Base-by-base conservation (phyloP, 1,284 basidiomycete species). In the Wallemia hederae region DNA sequence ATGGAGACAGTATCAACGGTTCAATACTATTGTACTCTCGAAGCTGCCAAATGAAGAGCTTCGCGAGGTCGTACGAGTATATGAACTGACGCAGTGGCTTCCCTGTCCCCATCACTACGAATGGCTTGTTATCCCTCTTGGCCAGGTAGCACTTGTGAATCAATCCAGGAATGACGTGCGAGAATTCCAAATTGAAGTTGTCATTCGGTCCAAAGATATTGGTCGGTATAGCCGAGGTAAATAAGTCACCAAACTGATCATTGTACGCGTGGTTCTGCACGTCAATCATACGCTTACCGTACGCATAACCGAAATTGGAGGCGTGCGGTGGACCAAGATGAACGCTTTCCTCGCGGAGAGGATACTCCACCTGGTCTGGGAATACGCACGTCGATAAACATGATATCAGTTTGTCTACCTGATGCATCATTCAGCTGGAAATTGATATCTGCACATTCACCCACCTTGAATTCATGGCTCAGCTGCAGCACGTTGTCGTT, bases 211-310 rank as follows among this genome's bases (percentile, higher is more conserved):
- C 87, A 67, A 90, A 91, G 19, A 91, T 80, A 68, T 89, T 91
- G 11, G 88, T 91, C 1, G 88, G 88, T 67, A 92, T 91, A 14
- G 87, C 86, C 29, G 84, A 84, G 1, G 87, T 90, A 69, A 90
- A 91, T 71, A 85, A 85, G 72, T 79, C 80, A 11, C 87, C 88
- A 66, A 82, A 88, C 70, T 90, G 81, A 65, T 89, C 84, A 71
- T 87, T 81, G 75, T 91, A 91, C 0, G 87, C 87, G 64, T 83
- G 85, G 68, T 91, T 91, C 69, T 88, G 84, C 1, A 90, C 80
- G 69, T 91, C 88, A 1, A 92, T 85, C 74, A 91, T 77, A n/a
- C 88, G 77, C 72, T 92, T 92, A 31, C 85, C 86, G 66, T 91
- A 82, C 1, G 88, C 82, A 66, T 92, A 92, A 19, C 87, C 88